Percentiles rank a stretch among this genome's conserved stretches.
phyloP scores from a whole-genome alignment of 345 rosid species.

The Citrus reticulata region DNA sequence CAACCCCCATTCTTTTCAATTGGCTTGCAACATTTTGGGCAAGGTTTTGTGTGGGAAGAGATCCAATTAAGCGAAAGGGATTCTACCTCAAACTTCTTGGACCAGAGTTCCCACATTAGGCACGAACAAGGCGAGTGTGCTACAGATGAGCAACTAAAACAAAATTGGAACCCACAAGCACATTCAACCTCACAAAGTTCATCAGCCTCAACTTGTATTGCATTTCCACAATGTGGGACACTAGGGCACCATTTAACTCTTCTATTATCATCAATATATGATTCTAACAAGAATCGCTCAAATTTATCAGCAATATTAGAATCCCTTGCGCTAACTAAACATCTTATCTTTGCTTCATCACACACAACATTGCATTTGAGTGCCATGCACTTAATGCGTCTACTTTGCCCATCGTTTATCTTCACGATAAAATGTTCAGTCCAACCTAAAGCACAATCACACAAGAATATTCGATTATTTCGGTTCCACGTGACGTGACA shows the following conservation, averaged over 20 bases:
- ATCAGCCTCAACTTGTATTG: conserved; percentile 30
- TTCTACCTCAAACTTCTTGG: conserved; percentile 46
- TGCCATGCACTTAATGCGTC: conserved; percentile 39
- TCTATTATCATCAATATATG: conserved; percentile 44
- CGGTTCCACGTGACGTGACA: no score
- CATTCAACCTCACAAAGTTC: conserved; percentile 37
- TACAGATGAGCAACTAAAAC: conserved; percentile 35
- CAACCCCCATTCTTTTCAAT: conserved; percentile 70
- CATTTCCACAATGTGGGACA: conserved; percentile 49
- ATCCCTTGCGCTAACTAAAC: conserved; percentile 25
- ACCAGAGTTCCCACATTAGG: conserved; percentile 37
- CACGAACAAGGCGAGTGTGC: conserved; percentile 45
- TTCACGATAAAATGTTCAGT: conserved; percentile 32
- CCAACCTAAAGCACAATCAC: conserved; percentile 31
- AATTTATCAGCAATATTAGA: conserved; percentile 33
- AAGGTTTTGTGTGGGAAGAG: conserved; percentile 52
- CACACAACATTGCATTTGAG: conserved; percentile 37
- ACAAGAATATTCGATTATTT: neutral
- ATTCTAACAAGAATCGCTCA: conserved; percentile 35
- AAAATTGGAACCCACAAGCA: conserved; percentile 37
- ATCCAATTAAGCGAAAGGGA: conserved; percentile 58
- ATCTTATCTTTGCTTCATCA: conserved; percentile 31
- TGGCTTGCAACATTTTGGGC: conserved; percentile 56
- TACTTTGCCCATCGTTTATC: conserved; percentile 43
- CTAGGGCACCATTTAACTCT: conserved; percentile 53